Evolutionary conservation across 495 filamentous ascomycete genomes (phyloP), one percentile per base, ranked within the genome.

Genomic region (Penicillium turbatum): DNA sequence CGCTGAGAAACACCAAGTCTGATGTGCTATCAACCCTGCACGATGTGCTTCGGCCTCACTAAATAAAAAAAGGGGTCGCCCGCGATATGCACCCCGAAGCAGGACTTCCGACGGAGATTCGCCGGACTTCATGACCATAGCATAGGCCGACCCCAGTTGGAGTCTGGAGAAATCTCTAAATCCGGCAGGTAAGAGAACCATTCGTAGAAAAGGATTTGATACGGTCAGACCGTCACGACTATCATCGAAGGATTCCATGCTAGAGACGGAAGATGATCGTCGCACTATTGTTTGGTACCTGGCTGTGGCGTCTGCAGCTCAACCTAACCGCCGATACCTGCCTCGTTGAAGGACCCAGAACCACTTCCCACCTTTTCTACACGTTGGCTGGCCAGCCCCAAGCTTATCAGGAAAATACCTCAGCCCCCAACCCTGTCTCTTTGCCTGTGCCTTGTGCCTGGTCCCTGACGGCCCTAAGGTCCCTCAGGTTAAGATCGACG

Each of bases 191-290:
- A 27, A 3, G 26, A 3, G 26, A 21, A 30, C 26, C 36, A 55
- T 29, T 15, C 34, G 17, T 35, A 11, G 17, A 32, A 10, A 5
- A 32, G 21, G 9, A 24, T 27, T 13, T 51, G 54, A 61, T 55
- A 52, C 47, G 35, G 48, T 55, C 54, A 61, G 57, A 21, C 51
- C 54, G 53, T 45, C 34, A 13, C 48, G 51, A 44, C 54, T 55
- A 32, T 51, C 38, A 43, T 19, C 19, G 39, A 51, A 13, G 30
- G 16, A 21, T 34, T 13, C 12, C n/a, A 24, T 9, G 16, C 30
- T 55, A 52, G 54, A 60, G 31, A 54, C 47, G 57, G 54, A 60
- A 52, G 47, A 58, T 51, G 61, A 64, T 64, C 61, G 48, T 53
- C 61, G 16, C 30, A 9, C 38, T 57, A 46, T 53, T 29, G 29